Percentiles rank a stretch among this genome's conserved stretches.
These are phyloP conservation scores for Yamadazyma triangularis DNA, from an alignment of 1,139 yeast species.

Conservation along the genomic window DNA sequence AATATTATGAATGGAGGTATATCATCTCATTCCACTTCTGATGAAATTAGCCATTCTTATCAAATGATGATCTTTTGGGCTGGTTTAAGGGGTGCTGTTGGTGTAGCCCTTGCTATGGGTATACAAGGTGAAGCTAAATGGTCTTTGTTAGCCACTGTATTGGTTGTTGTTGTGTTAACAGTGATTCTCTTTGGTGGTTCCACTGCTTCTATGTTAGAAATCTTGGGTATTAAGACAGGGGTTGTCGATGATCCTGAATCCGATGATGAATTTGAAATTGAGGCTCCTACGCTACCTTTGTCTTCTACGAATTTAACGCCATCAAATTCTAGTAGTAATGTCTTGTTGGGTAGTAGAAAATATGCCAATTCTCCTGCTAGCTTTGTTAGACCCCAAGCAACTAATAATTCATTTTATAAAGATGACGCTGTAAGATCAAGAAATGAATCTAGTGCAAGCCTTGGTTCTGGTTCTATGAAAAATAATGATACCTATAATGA, in stretches of 20 bases:
- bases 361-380: slow-evolving; percentile 10
- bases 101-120: slow-evolving; percentile 98
- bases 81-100: slow-evolving; percentile 97
- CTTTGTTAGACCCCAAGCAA: slow-evolving; percentile 4
- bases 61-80: slow-evolving; percentile 99
- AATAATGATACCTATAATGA: slow-evolving; percentile 5
- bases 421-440: slow-evolving; percentile 20
- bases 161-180: slow-evolving; percentile 93
- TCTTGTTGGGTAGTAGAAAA: slow-evolving; percentile 33
- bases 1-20: slow-evolving; percentile 37
- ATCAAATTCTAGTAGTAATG: slow-evolving; percentile 10
- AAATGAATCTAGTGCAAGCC: slow-evolving; percentile 23
- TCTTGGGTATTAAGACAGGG: slow-evolving; percentile 88
- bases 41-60: slow-evolving; percentile 90
- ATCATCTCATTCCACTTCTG: slow-evolving; percentile 49
- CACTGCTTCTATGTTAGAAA: slow-evolving; percentile 96
- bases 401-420: slow-evolving; percentile 9
- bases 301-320: slow-evolving; percentile 11
- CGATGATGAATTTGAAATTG: slow-evolving; percentile 72
- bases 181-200: slow-evolving; percentile 98
- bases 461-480: slow-evolving; percentile 8
- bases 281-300: slow-evolving; percentile 49
- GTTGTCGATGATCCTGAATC: slow-evolving; percentile 69
- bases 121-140: slow-evolving; percentile 91
- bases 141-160: slow-evolving; percentile 85